Base-by-base conservation (phyloP, 768 basidiomycete species). In the Coprinopsis cinerea region DNA sequence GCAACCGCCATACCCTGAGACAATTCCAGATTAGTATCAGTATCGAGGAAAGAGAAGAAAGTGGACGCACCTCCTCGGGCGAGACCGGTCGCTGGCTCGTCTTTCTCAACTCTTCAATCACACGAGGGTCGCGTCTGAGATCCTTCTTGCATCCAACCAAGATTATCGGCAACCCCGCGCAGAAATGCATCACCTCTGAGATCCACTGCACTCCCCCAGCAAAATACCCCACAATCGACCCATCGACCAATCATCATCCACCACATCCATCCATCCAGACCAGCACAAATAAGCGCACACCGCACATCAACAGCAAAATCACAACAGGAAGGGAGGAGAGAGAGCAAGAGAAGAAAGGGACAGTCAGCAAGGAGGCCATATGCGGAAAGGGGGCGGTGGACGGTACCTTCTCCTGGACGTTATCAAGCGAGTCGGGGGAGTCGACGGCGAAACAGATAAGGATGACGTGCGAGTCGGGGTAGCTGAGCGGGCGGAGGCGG, bases 81-180 rank as follows among this genome's bases (percentile, higher is more conserved):
- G 91, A 88, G 27, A 99, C 94, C 43, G 95, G 94, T 66, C 91
- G 76, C 75, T 97, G 95, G 64, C 81, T 88, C 52, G 91, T 93
- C 82, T 90, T 90, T 66, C 88, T 79, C 55, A 99, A 81, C 71
- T 95, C 92, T 53, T 96, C 92, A 47, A 95, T 88, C 43, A 94
- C 92, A 64, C 92, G 82, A 26, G 82, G 80, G 71, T 99, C 95
- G 61, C 89, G 84, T 68, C 95, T 77, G 53, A 99, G 81, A 72
- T 99, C 96, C 79, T 94, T 97, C 84, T 98, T 98, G 81, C 92
- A 96, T 14, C 92, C 96, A 56, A 99, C 94, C 51, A 99, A 87
- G 63, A 99, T 92, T 73, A 96, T 87, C 42, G 96, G 96, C 39
- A 97, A 74, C 44, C 87, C 88, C 7, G 88, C 78, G 67, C 95